phyloP scores from a whole-genome alignment of 176 grass and related monocot genomes.

The Triticum urartu region DNA sequence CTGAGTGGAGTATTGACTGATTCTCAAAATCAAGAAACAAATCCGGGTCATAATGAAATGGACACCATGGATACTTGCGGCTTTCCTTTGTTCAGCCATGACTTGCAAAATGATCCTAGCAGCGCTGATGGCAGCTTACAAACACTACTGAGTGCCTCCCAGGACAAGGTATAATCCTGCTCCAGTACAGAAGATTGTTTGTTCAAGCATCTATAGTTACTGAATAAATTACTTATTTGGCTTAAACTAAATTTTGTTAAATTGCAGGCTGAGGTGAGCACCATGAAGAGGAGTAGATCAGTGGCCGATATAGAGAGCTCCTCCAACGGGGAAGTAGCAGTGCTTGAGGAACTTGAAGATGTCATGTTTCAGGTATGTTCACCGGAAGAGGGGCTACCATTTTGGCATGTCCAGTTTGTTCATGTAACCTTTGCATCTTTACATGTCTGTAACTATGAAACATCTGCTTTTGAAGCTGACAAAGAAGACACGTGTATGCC shows the following conservation, averaged over 20 bases:
- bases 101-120: slow-evolving; percentile 14
- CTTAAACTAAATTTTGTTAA: not conserved
- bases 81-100: slow-evolving; percentile 56
- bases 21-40: not conserved
- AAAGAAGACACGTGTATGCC: slow-evolving; percentile 57
- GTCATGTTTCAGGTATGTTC: slow-evolving; percentile 54
- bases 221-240: not conserved
- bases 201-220: not conserved
- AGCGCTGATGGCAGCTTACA: not conserved
- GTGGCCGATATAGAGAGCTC: not conserved
- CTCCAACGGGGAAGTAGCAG: slow-evolving; percentile 31
- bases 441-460: not conserved
- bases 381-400: not conserved
- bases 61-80: slow-evolving; percentile 52
- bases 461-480: slow-evolving; percentile 49
- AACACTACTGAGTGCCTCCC: not conserved
- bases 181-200: not conserved
- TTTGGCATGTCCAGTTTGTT: slow-evolving; percentile 2
- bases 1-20: slow-evolving; percentile 23
- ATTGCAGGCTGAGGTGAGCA: slow-evolving; percentile 30
- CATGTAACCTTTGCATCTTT: not conserved
- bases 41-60: slow-evolving; percentile 23
- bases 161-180: slow-evolving; percentile 19
- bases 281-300: slow-evolving; percentile 7
- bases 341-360: slow-evolving; percentile 59